Percentiles rank a stretch among this genome's conserved stretches.
Conservation (phyloP, 2,329 filamentous ascomycete genomes). For the Epichloe glyceriae region DNA sequence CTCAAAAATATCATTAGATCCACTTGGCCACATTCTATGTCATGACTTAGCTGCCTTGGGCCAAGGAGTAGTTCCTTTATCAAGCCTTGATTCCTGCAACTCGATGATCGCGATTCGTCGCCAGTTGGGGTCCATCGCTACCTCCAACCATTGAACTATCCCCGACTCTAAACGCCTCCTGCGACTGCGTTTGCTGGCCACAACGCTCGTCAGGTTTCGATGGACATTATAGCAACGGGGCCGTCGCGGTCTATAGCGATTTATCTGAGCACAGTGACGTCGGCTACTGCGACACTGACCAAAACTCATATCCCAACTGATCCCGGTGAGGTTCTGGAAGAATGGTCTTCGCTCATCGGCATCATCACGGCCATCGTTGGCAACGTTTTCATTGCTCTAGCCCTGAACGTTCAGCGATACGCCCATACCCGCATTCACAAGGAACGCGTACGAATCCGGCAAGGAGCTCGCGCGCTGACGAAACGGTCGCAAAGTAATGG, state of each 20-base stretch:
- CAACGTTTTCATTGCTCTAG: conserved; percentile 88
- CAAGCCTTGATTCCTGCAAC: background rate
- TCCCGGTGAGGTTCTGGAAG: conserved; percentile 37
- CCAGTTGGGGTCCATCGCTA: background rate
- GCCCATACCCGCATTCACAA: conserved; percentile 76
- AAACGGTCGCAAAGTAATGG: conserved; percentile 27
- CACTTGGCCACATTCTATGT: background rate
- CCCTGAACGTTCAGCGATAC: conserved; percentile 91
- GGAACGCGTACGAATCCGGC: conserved; percentile 47
- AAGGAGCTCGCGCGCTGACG: conserved; percentile 39
- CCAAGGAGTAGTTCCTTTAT: background rate
- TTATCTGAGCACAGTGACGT: background rate
- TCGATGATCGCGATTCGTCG: conserved; percentile 1
- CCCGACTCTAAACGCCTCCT: background rate
- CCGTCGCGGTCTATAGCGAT: background rate
- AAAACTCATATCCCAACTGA: conserved; percentile 14
- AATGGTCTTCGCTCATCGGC: conserved; percentile 91
- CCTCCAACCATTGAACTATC: background rate
- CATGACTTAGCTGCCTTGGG: background rate
- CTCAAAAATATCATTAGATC: background rate
- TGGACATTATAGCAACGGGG: background rate
- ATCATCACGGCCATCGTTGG: conserved; percentile 87
- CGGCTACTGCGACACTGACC: conserved; percentile 2
- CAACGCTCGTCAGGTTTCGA: conserved; percentile 2
- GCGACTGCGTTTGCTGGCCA: conserved; percentile 4